Evolutionary conservation across 768 basidiomycete genomes (phyloP), one percentile per base, ranked within the genome.

Genomic region (Suillus discolor): DNA sequence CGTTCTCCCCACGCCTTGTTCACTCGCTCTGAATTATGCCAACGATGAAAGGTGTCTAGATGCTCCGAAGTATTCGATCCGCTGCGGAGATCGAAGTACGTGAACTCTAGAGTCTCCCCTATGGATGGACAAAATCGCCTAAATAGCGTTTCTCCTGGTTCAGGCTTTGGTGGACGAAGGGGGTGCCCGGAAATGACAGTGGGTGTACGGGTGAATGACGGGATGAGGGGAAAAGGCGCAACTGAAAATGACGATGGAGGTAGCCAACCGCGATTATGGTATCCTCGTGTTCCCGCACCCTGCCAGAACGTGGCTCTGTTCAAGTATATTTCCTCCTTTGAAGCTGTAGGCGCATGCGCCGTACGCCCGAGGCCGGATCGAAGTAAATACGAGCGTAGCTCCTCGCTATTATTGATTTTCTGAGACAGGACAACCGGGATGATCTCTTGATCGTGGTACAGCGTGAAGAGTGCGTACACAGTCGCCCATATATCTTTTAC

Each of bases 1-100:
- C 71, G 66, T 69, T 85, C 83, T 23, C 78, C 77, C 84, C 84
- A 85, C 6, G 78, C 82, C 3, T 65, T 69, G 63, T 80, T 80
- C 11, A 85, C 80, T 9, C 83, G 79, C n/a, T 79, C 79, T 57
- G 75, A 74, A 65, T 85, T 85, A 57, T 85, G 84, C 84, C 84
- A 85, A 59, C 71, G 74, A 57, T 82, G 79, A 71, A 83, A 85
- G 18, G 80, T 75, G 6, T 78, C 79, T 64, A 85, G 72, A 63
- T 85, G 83, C 39, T 65, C 69, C 7, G 67, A 66, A 28, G 60
- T 41, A 55, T 62, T 61, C 16, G 31, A 68, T 11, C 62, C 71
- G 28, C 6, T 39, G 11, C 71, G 69, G 4, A 71, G 53, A 66
- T 79, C 72, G 47, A 78, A 70, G 63, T 71, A 67, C 73, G 75